Evolutionary conservation across 2,329 filamentous ascomycete genomes (phyloP).

Genomic region (Sclerotinia minor): DNA sequence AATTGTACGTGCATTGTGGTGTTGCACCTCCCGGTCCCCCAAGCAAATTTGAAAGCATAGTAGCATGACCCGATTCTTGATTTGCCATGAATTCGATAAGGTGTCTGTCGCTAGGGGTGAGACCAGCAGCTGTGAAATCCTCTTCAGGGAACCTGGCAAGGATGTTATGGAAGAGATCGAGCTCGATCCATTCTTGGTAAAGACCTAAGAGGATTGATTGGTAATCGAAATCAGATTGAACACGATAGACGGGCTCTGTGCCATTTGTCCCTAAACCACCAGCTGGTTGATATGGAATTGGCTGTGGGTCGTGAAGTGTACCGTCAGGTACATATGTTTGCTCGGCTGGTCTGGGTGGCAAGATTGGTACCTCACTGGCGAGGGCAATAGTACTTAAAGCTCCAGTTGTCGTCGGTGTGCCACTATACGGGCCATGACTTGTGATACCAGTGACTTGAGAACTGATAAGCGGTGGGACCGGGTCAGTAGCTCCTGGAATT

Average conservation of each 20-base stretch:
- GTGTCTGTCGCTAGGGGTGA: conserved; percentile 67
- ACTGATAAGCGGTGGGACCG: conserved; percentile 46
- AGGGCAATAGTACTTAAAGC: conserved; percentile 61
- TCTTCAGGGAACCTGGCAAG: conserved; percentile 66
- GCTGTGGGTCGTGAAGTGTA: conserved; percentile 63
- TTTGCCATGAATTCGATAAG: conserved; percentile 75
- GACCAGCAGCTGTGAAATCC: conserved; percentile 68
- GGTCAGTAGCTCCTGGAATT: conserved; percentile 36
- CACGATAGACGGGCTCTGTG: conserved; percentile 59
- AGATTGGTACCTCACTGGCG: conserved; percentile 57
- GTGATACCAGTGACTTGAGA: conserved; percentile 57
- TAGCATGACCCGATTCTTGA: conserved; percentile 77
- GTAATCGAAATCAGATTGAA: conserved; percentile 81
- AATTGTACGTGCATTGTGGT: conserved; percentile 74
- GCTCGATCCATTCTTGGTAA: conserved; percentile 83
- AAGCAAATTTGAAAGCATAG: conserved; percentile 74
- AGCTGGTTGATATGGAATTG: conserved; percentile 46
- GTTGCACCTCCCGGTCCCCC: conserved; percentile 61
- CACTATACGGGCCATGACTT: conserved; percentile 68
- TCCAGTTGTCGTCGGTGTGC: conserved; percentile 67
- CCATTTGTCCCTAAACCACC: conserved; percentile 67
- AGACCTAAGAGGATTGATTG: conserved; percentile 69
- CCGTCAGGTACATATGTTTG: conserved; percentile 73
- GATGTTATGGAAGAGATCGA: conserved; percentile 79
- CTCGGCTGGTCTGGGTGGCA: conserved; percentile 61